These are phyloP conservation scores for Pleurotus eryngii DNA, from an alignment of 768 basidiomycete genomes.

Conservation along the genomic window DNA sequence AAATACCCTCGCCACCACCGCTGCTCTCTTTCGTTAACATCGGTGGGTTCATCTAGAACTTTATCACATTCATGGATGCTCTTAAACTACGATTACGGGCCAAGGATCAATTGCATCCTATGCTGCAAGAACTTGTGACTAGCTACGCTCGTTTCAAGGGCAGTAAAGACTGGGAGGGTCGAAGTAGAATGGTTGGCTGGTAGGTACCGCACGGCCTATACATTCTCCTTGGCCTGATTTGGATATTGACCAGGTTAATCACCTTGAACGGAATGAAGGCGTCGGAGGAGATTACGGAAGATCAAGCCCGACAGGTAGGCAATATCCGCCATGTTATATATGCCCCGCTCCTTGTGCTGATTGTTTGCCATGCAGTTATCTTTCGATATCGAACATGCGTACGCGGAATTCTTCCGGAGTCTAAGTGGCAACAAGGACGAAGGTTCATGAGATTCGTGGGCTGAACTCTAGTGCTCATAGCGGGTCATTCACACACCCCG, in stretches of 20 bases:
- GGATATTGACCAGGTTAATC: constrained; percentile 67
- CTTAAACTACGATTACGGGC: constrained; percentile 90
- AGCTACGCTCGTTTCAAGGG: constrained; percentile 93
- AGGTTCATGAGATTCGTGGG: constrained; percentile 10
- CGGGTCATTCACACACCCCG: too few relatives aligned
- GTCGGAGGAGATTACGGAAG: constrained; percentile 92
- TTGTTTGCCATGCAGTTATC: constrained; percentile 51
- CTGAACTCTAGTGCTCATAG: too few relatives aligned
- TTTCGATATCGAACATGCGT: constrained; percentile 97
- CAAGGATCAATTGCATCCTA: constrained; percentile 94
- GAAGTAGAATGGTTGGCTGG: constrained; percentile 93
- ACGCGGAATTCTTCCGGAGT: constrained; percentile 88
- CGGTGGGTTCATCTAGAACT: constrained; percentile 56
- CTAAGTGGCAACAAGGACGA: constrained; percentile 44
- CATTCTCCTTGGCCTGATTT: background rate
- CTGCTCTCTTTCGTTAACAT: background rate
- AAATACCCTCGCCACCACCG: constrained; percentile 2
- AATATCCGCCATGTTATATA: background rate
- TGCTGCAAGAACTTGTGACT: constrained; percentile 92
- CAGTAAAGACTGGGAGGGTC: constrained; percentile 94
- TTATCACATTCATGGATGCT: constrained; percentile 99
- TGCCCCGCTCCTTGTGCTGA: background rate
- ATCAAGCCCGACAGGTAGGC: constrained; percentile 86
- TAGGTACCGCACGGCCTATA: constrained; percentile 30
- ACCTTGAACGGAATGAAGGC: constrained; percentile 97